Evolutionary conservation across 257 asterid genomes (phyloP).

Genomic region (Sherardia arvensis): DNA sequence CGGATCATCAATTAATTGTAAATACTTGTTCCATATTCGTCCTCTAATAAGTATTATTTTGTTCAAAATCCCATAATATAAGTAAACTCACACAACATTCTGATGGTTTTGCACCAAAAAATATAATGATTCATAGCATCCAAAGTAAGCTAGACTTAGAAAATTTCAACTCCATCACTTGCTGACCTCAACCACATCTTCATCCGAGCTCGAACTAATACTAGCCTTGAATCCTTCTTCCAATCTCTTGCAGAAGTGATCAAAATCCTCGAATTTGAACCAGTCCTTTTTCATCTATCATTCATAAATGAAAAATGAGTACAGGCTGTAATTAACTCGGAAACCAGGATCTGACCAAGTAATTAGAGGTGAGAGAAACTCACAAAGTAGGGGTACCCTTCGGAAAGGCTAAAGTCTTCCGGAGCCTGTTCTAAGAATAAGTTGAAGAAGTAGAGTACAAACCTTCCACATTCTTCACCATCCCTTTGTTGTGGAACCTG

Average conservation of each 20-base stretch:
- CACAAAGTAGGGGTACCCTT: slow-evolving; percentile 60
- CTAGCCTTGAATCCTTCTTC: not conserved
- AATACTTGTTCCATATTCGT: no score
- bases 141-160: no score
- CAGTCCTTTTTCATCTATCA: slow-evolving; percentile 12
- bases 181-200: not conserved
- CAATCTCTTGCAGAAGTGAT: slow-evolving; percentile 7
- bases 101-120: no score
- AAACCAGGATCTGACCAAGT: not conserved
- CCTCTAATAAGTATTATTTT: no score
- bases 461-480: slow-evolving; percentile 45
- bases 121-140: no score
- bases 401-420: slow-evolving; percentile 30
- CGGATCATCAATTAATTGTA: not conserved
- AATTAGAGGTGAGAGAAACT: slow-evolving; percentile 18
- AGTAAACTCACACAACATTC: no score
- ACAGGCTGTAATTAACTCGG: not conserved
- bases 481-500: slow-evolving; percentile 73
- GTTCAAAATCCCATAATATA: no score
- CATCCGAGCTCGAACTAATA: not conserved
- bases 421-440: slow-evolving; percentile 46
- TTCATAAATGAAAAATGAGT: no score
- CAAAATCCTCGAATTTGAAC: slow-evolving; percentile 3
- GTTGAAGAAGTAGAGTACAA: slow-evolving; percentile 38
- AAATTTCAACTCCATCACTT: no score